Conservation (phyloP, 75 land plant species). For the Pinus tabuliformis region DNA sequence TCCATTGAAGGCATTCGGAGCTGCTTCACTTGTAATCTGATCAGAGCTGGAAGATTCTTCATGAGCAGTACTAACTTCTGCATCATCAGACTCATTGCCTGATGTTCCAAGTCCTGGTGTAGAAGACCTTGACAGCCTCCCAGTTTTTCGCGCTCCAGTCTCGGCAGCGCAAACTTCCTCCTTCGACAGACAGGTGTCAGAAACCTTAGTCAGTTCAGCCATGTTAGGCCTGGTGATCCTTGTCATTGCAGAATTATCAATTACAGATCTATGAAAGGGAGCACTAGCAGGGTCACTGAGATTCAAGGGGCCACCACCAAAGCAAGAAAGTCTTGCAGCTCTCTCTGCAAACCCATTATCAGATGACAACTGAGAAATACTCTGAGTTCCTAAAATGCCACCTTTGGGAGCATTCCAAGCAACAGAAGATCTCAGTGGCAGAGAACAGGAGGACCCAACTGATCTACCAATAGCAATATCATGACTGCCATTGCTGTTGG, state of each 20-base stretch:
- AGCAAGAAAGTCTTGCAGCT: conserved; percentile 63
- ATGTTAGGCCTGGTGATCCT: conserved; percentile 34
- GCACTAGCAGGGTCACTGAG: conserved; percentile 16
- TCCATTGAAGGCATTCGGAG: conserved; percentile 24
- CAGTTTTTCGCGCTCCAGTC: conserved; percentile 10
- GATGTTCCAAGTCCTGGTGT: conserved; percentile 11
- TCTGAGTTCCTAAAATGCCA: background rate
- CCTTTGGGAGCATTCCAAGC: conserved; percentile 6
- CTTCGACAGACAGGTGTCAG: conserved; percentile 10
- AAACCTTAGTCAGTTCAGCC: conserved; percentile 11
- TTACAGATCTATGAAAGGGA: conserved; percentile 11
- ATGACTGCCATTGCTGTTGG: no score
- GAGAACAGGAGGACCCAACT: conserved; percentile 3
- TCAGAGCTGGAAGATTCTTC: conserved; percentile 59
- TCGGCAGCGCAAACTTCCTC: conserved; percentile 1
- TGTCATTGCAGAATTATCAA: conserved; percentile 22
- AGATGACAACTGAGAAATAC: conserved; percentile 26
- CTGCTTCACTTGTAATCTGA: conserved; percentile 27
- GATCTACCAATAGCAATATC: conserved; percentile 4
- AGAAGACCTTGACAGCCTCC: conserved; percentile 11
- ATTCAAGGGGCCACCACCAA: conserved; percentile 16
- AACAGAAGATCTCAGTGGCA: conserved; percentile 4
- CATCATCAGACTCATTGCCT: conserved; percentile 44
- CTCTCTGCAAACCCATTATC: conserved; percentile 75
- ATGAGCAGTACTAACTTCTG: conserved; percentile 45